A percentile compares a stretch with the other conserved stretches of the same genome.
phyloP scores from a whole-genome alignment of 208 protist genomes.

The Trypanosomatidae sp. region DNA sequence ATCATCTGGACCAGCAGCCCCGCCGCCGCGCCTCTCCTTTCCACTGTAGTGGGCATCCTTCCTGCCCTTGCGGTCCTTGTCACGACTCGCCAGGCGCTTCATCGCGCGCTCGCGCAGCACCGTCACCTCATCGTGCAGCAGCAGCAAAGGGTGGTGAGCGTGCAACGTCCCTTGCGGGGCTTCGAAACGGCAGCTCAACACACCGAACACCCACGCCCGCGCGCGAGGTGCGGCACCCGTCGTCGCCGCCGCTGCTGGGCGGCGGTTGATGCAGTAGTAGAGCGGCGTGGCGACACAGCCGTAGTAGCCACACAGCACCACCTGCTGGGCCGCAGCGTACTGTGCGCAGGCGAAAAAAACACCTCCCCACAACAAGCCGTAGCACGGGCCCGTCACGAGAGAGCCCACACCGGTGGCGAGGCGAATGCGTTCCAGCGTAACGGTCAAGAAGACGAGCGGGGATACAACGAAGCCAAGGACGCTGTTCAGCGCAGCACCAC shows the following conservation, averaged over 20 bases:
- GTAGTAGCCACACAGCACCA: slow-evolving; percentile 48
- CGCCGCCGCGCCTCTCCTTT: slow-evolving; percentile 7
- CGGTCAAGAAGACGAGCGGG: slow-evolving; percentile 62
- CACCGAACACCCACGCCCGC: slow-evolving; percentile 36
- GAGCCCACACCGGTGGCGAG: slow-evolving; percentile 16
- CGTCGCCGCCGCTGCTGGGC: slow-evolving; percentile 3
- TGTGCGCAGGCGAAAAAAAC: slow-evolving; percentile 55
- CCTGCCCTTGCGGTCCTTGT: slow-evolving; percentile 24
- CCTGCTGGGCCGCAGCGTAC: slow-evolving; percentile 78
- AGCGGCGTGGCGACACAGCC: slow-evolving; percentile 34
- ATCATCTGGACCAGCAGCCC: slow-evolving; percentile 16
- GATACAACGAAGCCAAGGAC: slow-evolving; percentile 50
- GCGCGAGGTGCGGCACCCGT: slow-evolving; percentile 4
- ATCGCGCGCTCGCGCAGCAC: slow-evolving; percentile 45
- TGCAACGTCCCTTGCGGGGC: slow-evolving; percentile 18
- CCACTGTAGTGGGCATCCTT: slow-evolving; percentile 30
- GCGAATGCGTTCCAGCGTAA: slow-evolving; percentile 54
- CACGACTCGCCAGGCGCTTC: slow-evolving; percentile 35
- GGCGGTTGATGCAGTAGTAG: slow-evolving; percentile 45
- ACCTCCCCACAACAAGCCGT: slow-evolving; percentile 52
- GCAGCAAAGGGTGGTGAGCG: slow-evolving; percentile 42
- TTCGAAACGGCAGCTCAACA: slow-evolving; percentile 47
- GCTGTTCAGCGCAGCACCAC: slow-evolving; percentile 54
- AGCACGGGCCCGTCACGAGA: slow-evolving; percentile 42
- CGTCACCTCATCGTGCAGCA: slow-evolving; percentile 19